Evolutionary conservation across 2,329 filamentous ascomycete species (phyloP).

Genomic region (Aureobasidium sp.): DNA sequence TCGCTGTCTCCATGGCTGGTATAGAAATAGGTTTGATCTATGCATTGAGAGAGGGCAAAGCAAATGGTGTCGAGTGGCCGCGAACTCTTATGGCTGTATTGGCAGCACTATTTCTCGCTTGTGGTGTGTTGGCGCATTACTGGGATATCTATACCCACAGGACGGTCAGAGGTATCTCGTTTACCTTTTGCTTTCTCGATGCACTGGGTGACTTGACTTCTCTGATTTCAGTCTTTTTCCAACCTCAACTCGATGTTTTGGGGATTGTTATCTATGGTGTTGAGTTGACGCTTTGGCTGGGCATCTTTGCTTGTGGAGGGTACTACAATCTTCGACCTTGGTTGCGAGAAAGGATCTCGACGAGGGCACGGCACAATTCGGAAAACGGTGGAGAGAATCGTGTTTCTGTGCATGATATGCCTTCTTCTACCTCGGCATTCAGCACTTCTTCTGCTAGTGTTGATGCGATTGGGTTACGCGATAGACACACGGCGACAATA

Average conservation of each 20-base stretch:
- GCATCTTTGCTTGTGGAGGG: slow-evolving; percentile 55
- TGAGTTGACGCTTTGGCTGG: slow-evolving; percentile 58
- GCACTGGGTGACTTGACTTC: slow-evolving; percentile 61
- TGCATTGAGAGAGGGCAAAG: slow-evolving; percentile 38
- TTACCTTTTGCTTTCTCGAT: slow-evolving; percentile 63
- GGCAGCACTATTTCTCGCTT: slow-evolving; percentile 53
- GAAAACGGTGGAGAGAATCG: background rate
- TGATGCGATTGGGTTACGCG: slow-evolving; percentile 10
- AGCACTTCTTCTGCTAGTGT: slow-evolving; percentile 42
- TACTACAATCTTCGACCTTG: slow-evolving; percentile 57
- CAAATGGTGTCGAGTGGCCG: slow-evolving; percentile 48
- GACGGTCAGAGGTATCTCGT: slow-evolving; percentile 62
- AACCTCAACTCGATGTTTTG: slow-evolving; percentile 49
- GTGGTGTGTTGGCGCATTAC: slow-evolving; percentile 60
- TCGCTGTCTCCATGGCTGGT: slow-evolving; percentile 57
- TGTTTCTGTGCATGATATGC: slow-evolving; percentile 39
- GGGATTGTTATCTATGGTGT: slow-evolving; percentile 60
- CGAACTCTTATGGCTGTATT: slow-evolving; percentile 57
- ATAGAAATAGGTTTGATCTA: slow-evolving; percentile 53
- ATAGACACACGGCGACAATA: background rate
- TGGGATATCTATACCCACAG: slow-evolving; percentile 59
- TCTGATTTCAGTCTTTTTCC: slow-evolving; percentile 55
- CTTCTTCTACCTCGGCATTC: slow-evolving; percentile 57
- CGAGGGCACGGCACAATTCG: background rate
- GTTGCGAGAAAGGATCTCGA: slow-evolving; percentile 28